Evolutionary conservation across 495 filamentous ascomycete species (phyloP).

Genomic region (Schizothecium vesticola): DNA sequence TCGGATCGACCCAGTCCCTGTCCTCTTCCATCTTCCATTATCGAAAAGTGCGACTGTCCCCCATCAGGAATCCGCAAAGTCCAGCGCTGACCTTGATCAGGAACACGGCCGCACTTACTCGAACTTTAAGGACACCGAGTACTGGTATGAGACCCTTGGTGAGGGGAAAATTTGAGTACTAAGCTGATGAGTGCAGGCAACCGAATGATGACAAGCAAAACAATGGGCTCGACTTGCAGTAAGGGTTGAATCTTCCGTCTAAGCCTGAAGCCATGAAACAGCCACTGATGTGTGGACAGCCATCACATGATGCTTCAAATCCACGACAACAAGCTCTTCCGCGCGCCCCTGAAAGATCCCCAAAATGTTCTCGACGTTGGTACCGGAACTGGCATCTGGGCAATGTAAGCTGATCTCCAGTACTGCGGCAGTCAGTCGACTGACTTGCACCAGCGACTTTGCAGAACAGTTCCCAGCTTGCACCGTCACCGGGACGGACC

Average conservation of each 20-base stretch:
- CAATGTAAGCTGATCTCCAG: conserved; percentile 29
- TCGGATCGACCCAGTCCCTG: conserved; percentile 27
- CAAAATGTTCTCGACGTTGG: conserved; percentile 54
- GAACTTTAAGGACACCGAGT: conserved; percentile 10
- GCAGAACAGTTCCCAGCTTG: conserved; percentile 48
- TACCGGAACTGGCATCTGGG: conserved; percentile 61
- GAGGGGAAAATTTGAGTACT: too few relatives aligned
- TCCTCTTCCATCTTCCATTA: conserved; percentile 28
- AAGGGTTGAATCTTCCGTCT: too few relatives aligned
- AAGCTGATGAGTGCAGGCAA: not conserved
- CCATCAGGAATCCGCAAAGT: too few relatives aligned
- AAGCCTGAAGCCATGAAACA: too few relatives aligned
- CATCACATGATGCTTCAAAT: conserved; percentile 6
- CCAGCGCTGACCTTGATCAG: too few relatives aligned
- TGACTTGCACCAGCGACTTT: conserved; percentile 35
- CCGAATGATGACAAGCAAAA: conserved; percentile 3
- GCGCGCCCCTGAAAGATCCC: conserved; percentile 47
- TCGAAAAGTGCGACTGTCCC: too few relatives aligned
- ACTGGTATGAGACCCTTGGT: conserved; percentile 2
- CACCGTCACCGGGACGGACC: conserved; percentile 52
- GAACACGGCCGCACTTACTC: conserved; percentile 24
- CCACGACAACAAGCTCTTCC: conserved; percentile 37
- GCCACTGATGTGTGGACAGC: too few relatives aligned
- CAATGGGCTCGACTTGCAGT: not conserved
- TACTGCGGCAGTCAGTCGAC: too few relatives aligned